Conservation (phyloP, 306 rosid species). For the Corylus americana region DNA sequence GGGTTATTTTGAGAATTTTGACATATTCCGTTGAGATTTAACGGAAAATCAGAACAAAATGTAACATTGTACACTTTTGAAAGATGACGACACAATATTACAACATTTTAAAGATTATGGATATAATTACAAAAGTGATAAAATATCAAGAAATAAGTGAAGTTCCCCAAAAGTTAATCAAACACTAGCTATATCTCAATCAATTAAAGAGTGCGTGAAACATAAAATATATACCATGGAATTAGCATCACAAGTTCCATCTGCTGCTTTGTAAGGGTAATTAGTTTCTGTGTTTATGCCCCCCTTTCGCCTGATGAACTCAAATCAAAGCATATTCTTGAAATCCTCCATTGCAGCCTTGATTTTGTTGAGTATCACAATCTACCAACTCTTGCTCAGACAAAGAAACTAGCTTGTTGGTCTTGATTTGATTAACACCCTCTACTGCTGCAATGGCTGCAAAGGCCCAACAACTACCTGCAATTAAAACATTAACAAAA, state of each 20-base stretch:
- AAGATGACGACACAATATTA: too few species aligned
- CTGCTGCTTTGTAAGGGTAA: conserved; percentile 45
- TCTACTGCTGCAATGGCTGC: conserved; percentile 49
- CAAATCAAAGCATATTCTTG: conserved; percentile 41
- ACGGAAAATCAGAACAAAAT: too few species aligned
- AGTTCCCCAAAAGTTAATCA: too few species aligned
- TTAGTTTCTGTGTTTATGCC: conserved; percentile 40
- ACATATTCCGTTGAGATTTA: too few species aligned
- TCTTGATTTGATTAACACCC: conserved; percentile 53
- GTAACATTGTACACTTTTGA: too few species aligned
- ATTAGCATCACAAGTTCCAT: conserved; percentile 34
- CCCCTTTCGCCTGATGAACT: conserved; percentile 44
- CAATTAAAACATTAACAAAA: conserved; percentile 5
- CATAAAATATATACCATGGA: conserved; percentile 25
- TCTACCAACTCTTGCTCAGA: conserved; percentile 56
- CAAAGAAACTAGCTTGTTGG: conserved; percentile 41
- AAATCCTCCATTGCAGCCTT: conserved; percentile 54
- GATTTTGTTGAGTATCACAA: conserved; percentile 38
- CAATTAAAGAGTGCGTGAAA: too few species aligned
- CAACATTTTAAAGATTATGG: too few species aligned
- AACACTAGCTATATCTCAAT: too few species aligned
- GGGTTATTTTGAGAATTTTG: too few species aligned
- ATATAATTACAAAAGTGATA: too few species aligned
- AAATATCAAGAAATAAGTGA: too few species aligned
- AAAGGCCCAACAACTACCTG: conserved; percentile 64